A percentile compares a stretch with the other conserved stretches of the same genome.
Conservation (phyloP, 306 rosid genomes). For the Gynostemma pentaphyllum region DNA sequence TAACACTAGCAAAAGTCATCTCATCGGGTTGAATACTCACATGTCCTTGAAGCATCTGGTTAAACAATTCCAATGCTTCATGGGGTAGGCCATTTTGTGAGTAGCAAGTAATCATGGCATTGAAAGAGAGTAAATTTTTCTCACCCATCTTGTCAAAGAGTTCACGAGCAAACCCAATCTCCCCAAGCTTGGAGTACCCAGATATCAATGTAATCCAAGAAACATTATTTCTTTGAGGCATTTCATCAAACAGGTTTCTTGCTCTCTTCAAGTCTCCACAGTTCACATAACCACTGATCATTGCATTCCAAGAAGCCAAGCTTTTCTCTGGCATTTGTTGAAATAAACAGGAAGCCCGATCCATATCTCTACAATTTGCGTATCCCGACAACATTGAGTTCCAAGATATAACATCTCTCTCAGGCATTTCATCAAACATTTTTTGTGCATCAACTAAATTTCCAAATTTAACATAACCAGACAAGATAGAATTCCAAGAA, state of each 20-base stretch:
- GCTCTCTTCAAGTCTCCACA: slow-evolving; percentile 35
- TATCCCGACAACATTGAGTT: slow-evolving; percentile 58
- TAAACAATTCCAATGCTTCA: slow-evolving; percentile 54
- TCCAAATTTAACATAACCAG: slow-evolving; percentile 48
- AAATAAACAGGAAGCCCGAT: slow-evolving; percentile 39
- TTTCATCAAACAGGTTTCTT: slow-evolving; percentile 34
- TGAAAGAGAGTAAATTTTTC: slow-evolving; percentile 34
- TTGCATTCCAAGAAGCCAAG: slow-evolving; percentile 56
- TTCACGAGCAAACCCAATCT: slow-evolving; percentile 40
- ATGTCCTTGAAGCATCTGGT: slow-evolving; percentile 34
- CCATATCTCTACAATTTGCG: slow-evolving; percentile 42
- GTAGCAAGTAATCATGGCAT: slow-evolving; percentile 67
- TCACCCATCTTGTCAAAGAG: slow-evolving; percentile 40
- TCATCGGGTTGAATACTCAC: slow-evolving; percentile 39
- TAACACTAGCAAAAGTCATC: slow-evolving; percentile 51
- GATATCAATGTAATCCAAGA: slow-evolving; percentile 53
- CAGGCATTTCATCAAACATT: slow-evolving; percentile 45
- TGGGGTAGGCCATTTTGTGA: slow-evolving; percentile 58
- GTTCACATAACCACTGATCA: slow-evolving; percentile 48
- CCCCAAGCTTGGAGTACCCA: slow-evolving; percentile 55
- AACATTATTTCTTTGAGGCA: slow-evolving; percentile 45
- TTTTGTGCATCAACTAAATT: slow-evolving; percentile 30
- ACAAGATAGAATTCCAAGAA: slow-evolving; percentile 69
- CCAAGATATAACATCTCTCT: slow-evolving; percentile 62
- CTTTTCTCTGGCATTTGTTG: slow-evolving; percentile 46